phyloP scores from a whole-genome alignment of 2,329 filamentous ascomycete species.

The Microsporum audouinii region DNA sequence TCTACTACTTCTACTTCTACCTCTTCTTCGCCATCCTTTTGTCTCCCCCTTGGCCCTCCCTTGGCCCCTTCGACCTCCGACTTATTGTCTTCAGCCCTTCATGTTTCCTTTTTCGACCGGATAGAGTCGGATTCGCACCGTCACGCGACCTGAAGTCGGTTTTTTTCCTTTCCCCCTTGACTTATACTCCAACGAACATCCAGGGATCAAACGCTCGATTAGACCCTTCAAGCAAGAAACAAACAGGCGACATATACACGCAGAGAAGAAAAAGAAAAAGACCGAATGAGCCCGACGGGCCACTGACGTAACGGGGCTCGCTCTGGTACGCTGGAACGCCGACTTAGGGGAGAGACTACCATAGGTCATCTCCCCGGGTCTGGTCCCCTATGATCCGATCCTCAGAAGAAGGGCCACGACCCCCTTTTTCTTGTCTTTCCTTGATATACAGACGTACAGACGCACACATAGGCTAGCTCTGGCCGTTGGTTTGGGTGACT shows the following conservation, averaged over 20 bases:
- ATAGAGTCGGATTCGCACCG: not conserved
- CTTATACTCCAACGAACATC: not conserved
- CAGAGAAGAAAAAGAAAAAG: not conserved
- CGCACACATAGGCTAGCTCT: not conserved
- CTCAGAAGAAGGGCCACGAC: not conserved
- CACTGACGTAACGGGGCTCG: not conserved
- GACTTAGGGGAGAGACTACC: not conserved
- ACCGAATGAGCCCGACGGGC: not conserved
- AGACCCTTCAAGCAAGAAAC: not conserved
- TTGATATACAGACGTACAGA: not conserved
- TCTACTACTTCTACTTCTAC: not conserved
- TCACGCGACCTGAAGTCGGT: not conserved
- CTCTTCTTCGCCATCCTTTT: not conserved
- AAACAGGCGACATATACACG: not conserved
- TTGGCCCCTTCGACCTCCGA: not conserved
- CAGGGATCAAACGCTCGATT: not conserved
- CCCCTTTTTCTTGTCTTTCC: not conserved
- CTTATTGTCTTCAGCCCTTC: not conserved
- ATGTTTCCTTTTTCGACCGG: not conserved
- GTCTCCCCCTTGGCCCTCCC: not conserved
- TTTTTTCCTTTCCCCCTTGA: not conserved
- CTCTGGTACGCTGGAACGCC: not conserved
- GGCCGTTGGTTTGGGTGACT: not conserved
- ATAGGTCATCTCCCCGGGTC: not conserved
- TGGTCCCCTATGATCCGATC: not conserved